Evolutionary conservation across 1,139 yeast species (phyloP).

Genomic region (Petasospora fabianii): DNA sequence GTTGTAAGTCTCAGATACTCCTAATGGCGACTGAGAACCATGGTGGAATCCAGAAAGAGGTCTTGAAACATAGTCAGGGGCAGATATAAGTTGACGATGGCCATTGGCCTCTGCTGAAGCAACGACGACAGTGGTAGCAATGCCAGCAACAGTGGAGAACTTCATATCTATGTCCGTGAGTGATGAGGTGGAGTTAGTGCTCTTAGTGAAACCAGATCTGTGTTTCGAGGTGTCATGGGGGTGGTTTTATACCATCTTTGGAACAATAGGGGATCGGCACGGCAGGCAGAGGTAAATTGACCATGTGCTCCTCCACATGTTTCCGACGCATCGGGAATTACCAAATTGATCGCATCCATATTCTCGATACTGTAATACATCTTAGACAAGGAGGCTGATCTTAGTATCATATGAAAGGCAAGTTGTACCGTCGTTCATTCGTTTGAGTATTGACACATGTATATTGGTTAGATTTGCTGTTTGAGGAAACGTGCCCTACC

Average conservation of each 20-base stretch:
- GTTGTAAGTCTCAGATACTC: constrained; percentile 33
- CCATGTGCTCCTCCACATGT: neutral
- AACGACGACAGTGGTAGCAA: neutral
- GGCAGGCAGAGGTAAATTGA: neutral
- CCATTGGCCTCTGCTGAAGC: constrained; percentile 7
- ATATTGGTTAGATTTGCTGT: too few species aligned
- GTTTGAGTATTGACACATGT: too few species aligned
- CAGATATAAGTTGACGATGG: constrained; percentile 14
- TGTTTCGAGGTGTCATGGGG: too few species aligned
- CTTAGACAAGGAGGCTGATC: too few species aligned
- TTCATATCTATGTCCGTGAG: constrained; percentile 4
- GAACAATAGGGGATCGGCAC: neutral
- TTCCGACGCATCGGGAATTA: too few species aligned
- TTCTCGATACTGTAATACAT: too few species aligned
- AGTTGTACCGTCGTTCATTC: too few species aligned
- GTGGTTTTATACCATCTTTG: neutral
- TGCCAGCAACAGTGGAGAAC: neutral
- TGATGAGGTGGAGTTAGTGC: neutral
- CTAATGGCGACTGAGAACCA: constrained; percentile 26
- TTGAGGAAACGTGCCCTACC: too few species aligned
- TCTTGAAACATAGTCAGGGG: constrained; percentile 15
- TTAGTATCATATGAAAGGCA: too few species aligned
- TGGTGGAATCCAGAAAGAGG: constrained; percentile 29
- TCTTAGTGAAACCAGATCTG: too few species aligned
- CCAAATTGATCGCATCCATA: too few species aligned